These are phyloP conservation scores for Chernovozyma sophiae-reginae DNA, from an alignment of 1,139 yeast genomes.

Conservation along the genomic window DNA sequence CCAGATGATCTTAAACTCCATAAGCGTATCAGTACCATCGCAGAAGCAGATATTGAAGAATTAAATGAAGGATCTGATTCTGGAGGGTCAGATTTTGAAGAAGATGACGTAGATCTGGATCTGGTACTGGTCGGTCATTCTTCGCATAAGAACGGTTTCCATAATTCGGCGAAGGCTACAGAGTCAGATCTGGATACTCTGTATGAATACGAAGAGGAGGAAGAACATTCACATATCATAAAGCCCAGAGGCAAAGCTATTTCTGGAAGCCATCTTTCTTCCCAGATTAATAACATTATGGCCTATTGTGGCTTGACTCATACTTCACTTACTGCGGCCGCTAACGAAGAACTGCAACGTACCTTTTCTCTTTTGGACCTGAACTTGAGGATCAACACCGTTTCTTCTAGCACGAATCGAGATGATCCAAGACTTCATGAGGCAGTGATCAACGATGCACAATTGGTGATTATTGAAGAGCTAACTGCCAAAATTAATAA, in stretches of 20 bases:
- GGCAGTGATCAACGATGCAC: conserved; percentile 58
- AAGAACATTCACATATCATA: conserved; percentile 24
- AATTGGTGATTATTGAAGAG: conserved; percentile 47
- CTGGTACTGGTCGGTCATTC: not conserved
- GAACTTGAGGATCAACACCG: conserved; percentile 20
- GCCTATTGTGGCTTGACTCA: conserved; percentile 31
- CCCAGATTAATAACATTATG: conserved; percentile 28
- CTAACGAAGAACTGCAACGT: conserved; percentile 31
- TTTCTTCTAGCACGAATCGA: conserved; percentile 18
- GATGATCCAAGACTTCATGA: conserved; percentile 16
- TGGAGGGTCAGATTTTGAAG: conserved; percentile 8
- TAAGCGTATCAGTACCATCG: conserved; percentile 21
- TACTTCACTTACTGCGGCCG: conserved; percentile 18
- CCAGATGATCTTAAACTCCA: not conserved
- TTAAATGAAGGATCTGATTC: conserved; percentile 2
- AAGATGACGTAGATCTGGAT: conserved; percentile 1
- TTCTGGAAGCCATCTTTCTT: conserved; percentile 9
- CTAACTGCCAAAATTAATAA: conserved; percentile 40
- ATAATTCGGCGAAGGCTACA: not conserved
- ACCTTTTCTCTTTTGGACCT: conserved; percentile 29
- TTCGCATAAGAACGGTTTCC: not conserved
- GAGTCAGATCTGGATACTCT: not conserved
- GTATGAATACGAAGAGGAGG: conserved; percentile 13
- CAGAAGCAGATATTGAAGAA: conserved; percentile 12
- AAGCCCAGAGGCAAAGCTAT: conserved; percentile 17